Evolutionary conservation across 106 monocot species (phyloP), one percentile per base, ranked within the genome.

Genomic region (Apostasia ramifera): DNA sequence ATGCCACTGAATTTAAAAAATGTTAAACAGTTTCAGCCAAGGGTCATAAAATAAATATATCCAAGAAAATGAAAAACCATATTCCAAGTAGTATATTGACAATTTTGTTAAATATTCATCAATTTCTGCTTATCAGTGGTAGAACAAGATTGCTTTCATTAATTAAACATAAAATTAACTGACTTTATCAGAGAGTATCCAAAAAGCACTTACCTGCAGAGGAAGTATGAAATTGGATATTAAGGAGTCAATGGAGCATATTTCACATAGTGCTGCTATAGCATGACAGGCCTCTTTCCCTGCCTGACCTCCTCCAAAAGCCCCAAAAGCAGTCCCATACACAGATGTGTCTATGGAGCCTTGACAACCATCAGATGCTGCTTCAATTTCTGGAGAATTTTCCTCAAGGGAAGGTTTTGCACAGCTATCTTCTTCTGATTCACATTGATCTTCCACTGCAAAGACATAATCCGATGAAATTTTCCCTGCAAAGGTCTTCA

Each of bases 201-300:
- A 44, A 9, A 45, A 44, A 63, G 14, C 10, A 42, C 54, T 63
- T 57, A 98, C 97, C 85, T 98, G 98, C 61, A 93, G 67, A 13
- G 98, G 98, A 72, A 90, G 78, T 80, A 99, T 87, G 72, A 99
- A 99, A 56, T 93, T 99, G 38, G 98, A 99, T 79, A 99, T 89
- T 57, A 99, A 74, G 6, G 98, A 93, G 71, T 99, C 90, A 70
- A 93, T 93, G 44, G 90, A 89, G 57, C 90, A 93, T 10, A 98
- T 76, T 78, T 93, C 98, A 87, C 93, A 93, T 37, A 98, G 85
- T 52, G 93, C 87, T 67, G 93, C 98, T 73, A 93, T 93, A 58
- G 98, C 90, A 80, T 74, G 83, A 44, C 98, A 93, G 55, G 98
- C 98, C 38, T 88, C 81, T 56, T 51, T 84, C 44, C 98, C 98